Evolutionary conservation across 2,329 filamentous ascomycete genomes (phyloP), one percentile per base, ranked within the genome.

Genomic region (Penicillium expansum): DNA sequence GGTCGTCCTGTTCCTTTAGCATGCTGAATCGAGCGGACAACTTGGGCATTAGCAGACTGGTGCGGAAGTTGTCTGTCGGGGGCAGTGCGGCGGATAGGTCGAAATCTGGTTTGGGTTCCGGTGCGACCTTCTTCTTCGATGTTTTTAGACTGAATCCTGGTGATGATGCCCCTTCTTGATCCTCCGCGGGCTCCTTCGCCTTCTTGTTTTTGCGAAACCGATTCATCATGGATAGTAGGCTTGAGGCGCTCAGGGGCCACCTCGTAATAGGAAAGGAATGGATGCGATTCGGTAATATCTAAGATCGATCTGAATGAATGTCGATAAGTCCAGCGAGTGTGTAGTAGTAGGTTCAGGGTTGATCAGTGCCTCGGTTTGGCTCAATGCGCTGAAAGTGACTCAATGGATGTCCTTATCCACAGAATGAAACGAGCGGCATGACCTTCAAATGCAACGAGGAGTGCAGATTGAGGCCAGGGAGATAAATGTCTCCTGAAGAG

Each of bases 11-110:
- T 74, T 97, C 93, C 67, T 91, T 83, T 32, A 97, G 79, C 93
- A 97, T 97, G 65, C 93, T 97, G 74, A 99, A 99, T 7, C 94
- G 87, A 13, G 92, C 91, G 0, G 93, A 97, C 5, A 99, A 82
- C 41, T 92, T 93, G 0, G 91, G 92, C 93, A 99, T 96, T 60
- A 99, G 81, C 57, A 99, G 79, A 79, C 94, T 97, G 4, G 94
- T 99, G 56, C 94, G 86, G 74, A 99, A 97, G 69, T 97, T 88
- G 74, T 97, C 91, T 45, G 80, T 87, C 0, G 92, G 82, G 1
- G 94, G 94, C 2, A 99, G 79, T 0, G 86, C 92, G 13, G 80
- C 79, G 3, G 86, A 74, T 13, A 97, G 79, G 67, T 97, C 88
- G 13, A 97, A 79, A 67, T 97, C 88, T 45, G 97, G 75, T 60